Evolutionary conservation across 495 filamentous ascomycete species (phyloP).

Genomic region (Tuber brumale): DNA sequence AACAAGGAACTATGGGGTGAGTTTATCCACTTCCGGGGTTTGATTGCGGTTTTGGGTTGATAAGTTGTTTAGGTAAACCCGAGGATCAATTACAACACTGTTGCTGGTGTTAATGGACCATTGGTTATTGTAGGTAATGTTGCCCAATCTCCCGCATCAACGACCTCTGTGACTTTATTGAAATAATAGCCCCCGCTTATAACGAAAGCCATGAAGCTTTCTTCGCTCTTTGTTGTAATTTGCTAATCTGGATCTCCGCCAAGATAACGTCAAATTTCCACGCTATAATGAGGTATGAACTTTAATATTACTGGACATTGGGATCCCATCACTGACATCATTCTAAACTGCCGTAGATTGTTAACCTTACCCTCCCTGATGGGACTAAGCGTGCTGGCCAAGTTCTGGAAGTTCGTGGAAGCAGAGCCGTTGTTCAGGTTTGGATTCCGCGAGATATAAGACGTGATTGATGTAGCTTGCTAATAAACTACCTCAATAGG

Average conservation of each 20-base stretch:
- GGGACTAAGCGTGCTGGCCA: constrained; percentile 89
- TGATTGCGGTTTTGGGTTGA: constrained; percentile 3
- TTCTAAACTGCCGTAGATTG: constrained; percentile 57
- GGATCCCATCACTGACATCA: background rate
- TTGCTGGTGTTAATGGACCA: constrained; percentile 95
- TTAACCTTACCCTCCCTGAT: constrained; percentile 90
- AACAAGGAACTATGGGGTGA: constrained; percentile 41
- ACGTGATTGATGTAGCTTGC: background rate
- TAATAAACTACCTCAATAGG: constrained; percentile 49
- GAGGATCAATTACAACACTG: constrained; percentile 73
- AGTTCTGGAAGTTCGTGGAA: constrained; percentile 93
- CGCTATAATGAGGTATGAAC: constrained; percentile 67
- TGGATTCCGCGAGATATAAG: constrained; percentile 22
- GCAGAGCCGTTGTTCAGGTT: constrained; percentile 87
- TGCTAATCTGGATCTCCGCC: constrained; percentile 1
- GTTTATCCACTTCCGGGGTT: background rate
- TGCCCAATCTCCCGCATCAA: constrained; percentile 2
- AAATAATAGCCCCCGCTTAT: background rate
- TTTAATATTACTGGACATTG: background rate
- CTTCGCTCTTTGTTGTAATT: background rate
- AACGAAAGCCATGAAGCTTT: background rate
- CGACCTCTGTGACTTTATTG: background rate
- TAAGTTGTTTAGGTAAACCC: constrained; percentile 26
- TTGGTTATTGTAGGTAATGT: constrained; percentile 85
- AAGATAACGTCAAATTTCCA: constrained; percentile 86